phyloP scores from a whole-genome alignment of 2,329 filamentous ascomycete species.

The Ophiostoma australiae region DNA sequence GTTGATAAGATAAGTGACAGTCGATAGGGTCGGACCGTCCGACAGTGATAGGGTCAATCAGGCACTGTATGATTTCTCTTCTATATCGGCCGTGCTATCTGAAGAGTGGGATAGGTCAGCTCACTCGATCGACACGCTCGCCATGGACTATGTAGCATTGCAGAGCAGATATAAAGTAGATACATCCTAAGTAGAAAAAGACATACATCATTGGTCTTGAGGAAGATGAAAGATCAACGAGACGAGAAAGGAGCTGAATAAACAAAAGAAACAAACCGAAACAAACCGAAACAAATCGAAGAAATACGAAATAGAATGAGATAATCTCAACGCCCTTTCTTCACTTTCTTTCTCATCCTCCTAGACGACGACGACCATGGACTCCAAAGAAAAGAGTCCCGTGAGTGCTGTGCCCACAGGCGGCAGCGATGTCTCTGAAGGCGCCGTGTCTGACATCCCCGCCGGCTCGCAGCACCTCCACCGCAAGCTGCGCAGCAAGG shows the following conservation, averaged over 20 bases:
- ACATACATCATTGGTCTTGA: background rate
- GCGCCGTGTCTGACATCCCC: constrained; percentile 4
- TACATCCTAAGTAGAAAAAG: background rate
- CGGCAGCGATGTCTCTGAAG: constrained; percentile 18
- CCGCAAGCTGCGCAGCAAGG: constrained; percentile 24
- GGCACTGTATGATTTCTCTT: background rate
- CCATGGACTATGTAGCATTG: background rate
- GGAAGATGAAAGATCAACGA: background rate
- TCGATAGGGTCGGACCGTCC: constrained; percentile 7
- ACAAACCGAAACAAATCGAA: background rate
- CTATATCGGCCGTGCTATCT: background rate
- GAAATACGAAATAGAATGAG: background rate
- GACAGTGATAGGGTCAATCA: background rate
- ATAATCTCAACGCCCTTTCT: background rate
- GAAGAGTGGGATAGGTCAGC: constrained; percentile 5
- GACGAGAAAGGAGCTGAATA: background rate
- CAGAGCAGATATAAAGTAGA: background rate
- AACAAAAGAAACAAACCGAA: background rate
- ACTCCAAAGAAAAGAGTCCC: constrained; percentile 1
- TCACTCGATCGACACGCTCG: background rate
- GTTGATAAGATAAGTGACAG: constrained; percentile 1
- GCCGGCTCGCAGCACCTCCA: constrained; percentile 24
- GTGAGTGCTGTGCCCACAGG: background rate
- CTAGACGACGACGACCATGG: background rate
- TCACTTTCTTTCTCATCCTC: background rate